These are phyloP conservation scores for Sporopachydermia lactativora DNA, from an alignment of 805 yeast species.

Conservation along the genomic window DNA sequence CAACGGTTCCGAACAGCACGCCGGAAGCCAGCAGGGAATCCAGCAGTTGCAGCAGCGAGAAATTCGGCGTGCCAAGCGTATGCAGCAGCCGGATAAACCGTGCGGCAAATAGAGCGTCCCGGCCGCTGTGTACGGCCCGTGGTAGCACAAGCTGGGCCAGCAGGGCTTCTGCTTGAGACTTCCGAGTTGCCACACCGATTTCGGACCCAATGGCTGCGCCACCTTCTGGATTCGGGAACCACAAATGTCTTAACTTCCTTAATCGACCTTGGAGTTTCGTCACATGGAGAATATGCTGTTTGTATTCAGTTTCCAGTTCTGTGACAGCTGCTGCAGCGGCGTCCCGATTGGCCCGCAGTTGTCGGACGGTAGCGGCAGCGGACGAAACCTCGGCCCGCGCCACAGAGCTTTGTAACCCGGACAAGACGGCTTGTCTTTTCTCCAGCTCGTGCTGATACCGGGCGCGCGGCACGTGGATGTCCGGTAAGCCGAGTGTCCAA, in stretches of 20 bases:
- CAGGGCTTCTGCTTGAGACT: conserved; percentile 21
- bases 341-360: conserved; percentile 4
- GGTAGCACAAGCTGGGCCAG: conserved; percentile 61
- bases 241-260: conserved; percentile 13
- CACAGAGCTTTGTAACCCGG: conserved; percentile 2
- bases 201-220: conserved; percentile 2
- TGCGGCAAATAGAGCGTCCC: conserved; percentile 64
- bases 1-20: conserved; percentile 42
- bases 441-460: conserved; percentile 35
- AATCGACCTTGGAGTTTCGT: conserved; percentile 20
- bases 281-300: conserved; percentile 30
- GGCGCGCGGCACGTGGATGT: conserved; percentile 38
- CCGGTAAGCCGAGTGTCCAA: conserved; percentile 65
- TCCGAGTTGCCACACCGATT: conserved; percentile 3
- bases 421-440: conserved; percentile 24
- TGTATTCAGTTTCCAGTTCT: conserved; percentile 21
- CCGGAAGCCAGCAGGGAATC: conserved; percentile 33
- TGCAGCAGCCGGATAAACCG: conserved; percentile 44
- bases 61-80: conserved; percentile 23
- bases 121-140: conserved; percentile 61
- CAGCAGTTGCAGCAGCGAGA: conserved; percentile 25
- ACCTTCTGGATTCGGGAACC: conserved; percentile 14
- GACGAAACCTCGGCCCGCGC: conserved; percentile 2
- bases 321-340: neutral
- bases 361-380: conserved; percentile 4